Base-by-base conservation (phyloP, 2,329 filamentous ascomycete genomes). In the Exserohilum turcica region DNA sequence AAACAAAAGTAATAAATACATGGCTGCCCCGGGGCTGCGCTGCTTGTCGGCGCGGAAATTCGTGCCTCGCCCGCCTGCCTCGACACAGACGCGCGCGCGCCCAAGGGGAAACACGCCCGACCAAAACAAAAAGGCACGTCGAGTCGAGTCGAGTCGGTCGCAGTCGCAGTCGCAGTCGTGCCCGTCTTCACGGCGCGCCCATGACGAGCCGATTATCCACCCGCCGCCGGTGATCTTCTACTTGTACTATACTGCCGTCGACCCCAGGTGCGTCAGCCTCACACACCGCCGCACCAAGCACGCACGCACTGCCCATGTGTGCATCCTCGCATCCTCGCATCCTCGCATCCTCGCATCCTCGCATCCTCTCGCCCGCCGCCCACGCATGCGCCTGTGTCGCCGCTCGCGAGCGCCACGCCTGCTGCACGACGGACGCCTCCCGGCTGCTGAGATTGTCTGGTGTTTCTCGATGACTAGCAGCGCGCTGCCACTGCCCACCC, bases 201-300 rank as follows among this genome's bases (percentile, higher is more conserved):
- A 51, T 46, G 15, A 27, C 39, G 39, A 43, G 38, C 27, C 39
- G 27, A 31, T 15, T 43, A 43, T 43, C 27, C 28, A 29, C 27
- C 16, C 13, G 39, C 13, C 24, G 3, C 10, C 28, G 39, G 43
- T 40, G 31, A 52, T 52, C 43, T 42, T 32, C 37, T 29, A 9
- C n/a, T n/a, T n/a, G n/a, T n/a, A n/a, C n/a, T n/a, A n/a, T n/a
- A n/a, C 29, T 37, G 31, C 16, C 37, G 33, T 35, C 32, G 40
- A 19, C 29, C 19, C 29, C 15, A 21, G 24, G 24, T 24, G 48
- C 42, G 43, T 39, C 44, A 48, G 49, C 49, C 50, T 45, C 40
- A 43, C 54, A 56, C 54, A 50, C 50, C 53, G 53, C 53, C 29
- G 52, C 32, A 35, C 42, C 33, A n/a, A n/a, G n/a, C n/a, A n/a